These are phyloP conservation scores for Aspergillus carlsbadensis DNA, from an alignment of 495 filamentous ascomycete genomes.

Conservation along the genomic window DNA sequence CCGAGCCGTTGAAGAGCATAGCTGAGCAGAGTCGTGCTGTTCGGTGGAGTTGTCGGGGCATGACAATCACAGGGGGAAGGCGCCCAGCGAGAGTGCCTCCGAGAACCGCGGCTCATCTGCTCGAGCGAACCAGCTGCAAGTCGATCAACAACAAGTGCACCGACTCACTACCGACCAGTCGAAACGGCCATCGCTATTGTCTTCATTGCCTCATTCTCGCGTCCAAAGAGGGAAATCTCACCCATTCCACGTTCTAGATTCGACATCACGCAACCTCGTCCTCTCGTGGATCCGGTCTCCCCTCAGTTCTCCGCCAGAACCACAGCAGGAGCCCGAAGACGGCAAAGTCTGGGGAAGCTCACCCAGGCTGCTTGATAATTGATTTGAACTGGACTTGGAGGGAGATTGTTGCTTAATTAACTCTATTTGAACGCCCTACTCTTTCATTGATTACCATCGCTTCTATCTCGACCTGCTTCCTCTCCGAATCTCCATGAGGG, in stretches of 20 bases:
- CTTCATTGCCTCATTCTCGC: neutral
- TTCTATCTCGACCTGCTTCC: neutral
- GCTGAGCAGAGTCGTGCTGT: too few species aligned
- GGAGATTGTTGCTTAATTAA: too few species aligned
- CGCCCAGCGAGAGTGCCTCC: conserved; percentile 13
- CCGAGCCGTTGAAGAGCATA: too few species aligned
- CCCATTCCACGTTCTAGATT: neutral
- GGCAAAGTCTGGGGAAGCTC: conserved; percentile 18
- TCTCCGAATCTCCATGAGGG: conserved; percentile 15
- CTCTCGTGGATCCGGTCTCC: conserved; percentile 6
- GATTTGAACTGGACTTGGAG: too few species aligned
- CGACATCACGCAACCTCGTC: neutral
- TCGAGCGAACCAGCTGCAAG: neutral
- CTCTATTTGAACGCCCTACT: too few species aligned
- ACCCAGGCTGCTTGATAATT: too few species aligned
- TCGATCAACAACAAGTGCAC: conserved; percentile 5
- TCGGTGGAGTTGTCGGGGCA: neutral
- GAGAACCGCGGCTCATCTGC: conserved; percentile 39
- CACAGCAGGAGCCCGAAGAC: neutral
- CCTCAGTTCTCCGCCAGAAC: conserved; percentile 3
- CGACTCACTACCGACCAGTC: neutral
- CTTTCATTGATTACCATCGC: too few species aligned
- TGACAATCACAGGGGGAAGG: conserved; percentile 13
- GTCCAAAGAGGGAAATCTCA: neutral
- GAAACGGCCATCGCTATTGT: conserved; percentile 8